Evolutionary conservation across 805 yeast genomes (phyloP).

Genomic region (Nakazawaea wyomingensis): DNA sequence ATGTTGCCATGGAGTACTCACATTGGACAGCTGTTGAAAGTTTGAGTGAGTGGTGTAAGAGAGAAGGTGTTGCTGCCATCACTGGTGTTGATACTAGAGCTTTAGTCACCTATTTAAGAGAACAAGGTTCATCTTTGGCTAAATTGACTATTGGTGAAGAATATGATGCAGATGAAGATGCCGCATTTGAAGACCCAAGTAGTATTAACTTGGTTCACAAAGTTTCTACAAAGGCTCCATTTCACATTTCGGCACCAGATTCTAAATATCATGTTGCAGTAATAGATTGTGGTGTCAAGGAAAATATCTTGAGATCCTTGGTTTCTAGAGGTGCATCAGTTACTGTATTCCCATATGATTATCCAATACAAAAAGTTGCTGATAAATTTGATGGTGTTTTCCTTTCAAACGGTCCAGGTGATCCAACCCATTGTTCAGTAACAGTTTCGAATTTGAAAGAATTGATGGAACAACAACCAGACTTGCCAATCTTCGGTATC

Average conservation of each 20-base stretch:
- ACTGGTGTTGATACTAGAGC: conserved; percentile 98
- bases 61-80: conserved; percentile 94
- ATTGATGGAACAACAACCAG: conserved; percentile 56
- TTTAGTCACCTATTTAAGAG: conserved; percentile 87
- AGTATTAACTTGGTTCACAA: conserved; percentile 83
- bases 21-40: conserved; percentile 99
- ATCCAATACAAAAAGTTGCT: conserved; percentile 87
- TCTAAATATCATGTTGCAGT: conserved; percentile 79
- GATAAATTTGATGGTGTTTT: conserved; percentile 91
- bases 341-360: conserved; percentile 95
- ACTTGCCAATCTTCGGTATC: conserved; percentile 93
- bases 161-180: conserved; percentile 87
- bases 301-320: conserved; percentile 89
- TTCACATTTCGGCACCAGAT: conserved; percentile 68
- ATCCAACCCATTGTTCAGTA: conserved; percentile 83
- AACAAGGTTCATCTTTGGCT: conserved; percentile 92
- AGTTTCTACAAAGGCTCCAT: conserved; percentile 94
- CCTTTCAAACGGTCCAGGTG: conserved; percentile 96
- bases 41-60: conserved; percentile 90
- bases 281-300: conserved; percentile 97
- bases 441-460: conserved; percentile 72
- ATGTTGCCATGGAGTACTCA: conserved; percentile 92
- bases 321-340: conserved; percentile 94
- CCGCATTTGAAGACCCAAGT: conserved; percentile 88
- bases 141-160: conserved; percentile 86